Base-by-base conservation (phyloP, 305 asterid species). In the Ilex paraguariensis region DNA sequence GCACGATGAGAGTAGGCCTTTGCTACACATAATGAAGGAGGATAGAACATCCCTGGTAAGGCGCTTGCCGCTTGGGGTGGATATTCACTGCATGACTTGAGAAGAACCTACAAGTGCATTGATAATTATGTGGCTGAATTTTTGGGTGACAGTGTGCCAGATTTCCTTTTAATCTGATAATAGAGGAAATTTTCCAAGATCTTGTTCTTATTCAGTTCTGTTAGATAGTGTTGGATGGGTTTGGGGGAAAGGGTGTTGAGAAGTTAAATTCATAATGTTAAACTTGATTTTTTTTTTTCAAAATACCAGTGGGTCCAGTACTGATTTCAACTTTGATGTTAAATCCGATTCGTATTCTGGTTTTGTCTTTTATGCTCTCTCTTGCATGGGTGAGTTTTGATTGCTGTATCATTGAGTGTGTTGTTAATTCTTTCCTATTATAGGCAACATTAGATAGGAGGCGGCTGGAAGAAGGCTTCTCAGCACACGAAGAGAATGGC, bases 381-480 rank as follows among this genome's bases (percentile, higher is more conserved):
- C 55, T 45, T 10, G 54, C 14, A 60, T 58, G 28, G 36, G 55
- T n/a, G 6, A 28, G 31, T 53, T 57, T n/a, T 53, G 31, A 61
- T 55, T 51, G 46, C 63, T 63, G 31, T 30, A 55, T 73, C 52
- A 66, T 71, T 66, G 71, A 51, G 51, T 61, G 56, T 60, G 72
- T 59, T 46, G 55, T 36, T 48, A 57, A 50, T 15, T 58, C 5
- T 74, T 59, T 66, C 66, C 51, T 51, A 54, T 72, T 50, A 62
- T 73, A 87, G 95, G 85, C 72, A 75, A 76, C 81, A 17, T 31
- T 83, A 78, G 95, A 73, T 51, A 69, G 69, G 72, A 74, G 77
- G 66, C 64, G 64, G 62, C 36, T 62, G 64, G 69, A 69, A 54
- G 69, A 71, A 62, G 73, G 76, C 62, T 67, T 77, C 42, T 74